Evolutionary conservation across 2,329 filamentous ascomycete species (phyloP).

Genomic region (Cyphellophora europaea): DNA sequence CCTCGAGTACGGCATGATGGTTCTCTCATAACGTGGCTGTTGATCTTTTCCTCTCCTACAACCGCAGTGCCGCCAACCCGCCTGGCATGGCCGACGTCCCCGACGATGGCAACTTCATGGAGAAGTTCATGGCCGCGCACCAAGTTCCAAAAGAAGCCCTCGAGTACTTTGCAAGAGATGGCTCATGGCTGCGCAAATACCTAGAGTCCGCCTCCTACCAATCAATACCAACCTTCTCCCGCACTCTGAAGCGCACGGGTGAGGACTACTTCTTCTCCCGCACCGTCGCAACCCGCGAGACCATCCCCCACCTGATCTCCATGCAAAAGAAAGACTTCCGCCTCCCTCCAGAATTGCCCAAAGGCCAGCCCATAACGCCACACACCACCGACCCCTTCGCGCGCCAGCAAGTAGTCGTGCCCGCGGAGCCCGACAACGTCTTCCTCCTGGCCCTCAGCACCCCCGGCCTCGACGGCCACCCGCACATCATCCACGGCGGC

Average conservation of each 20-base stretch:
- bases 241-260: constrained; percentile 28
- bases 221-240: constrained; percentile 29
- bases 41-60: too few species aligned
- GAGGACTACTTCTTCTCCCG: constrained; percentile 34
- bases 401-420: constrained; percentile 5
- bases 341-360: constrained; percentile 15
- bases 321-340: constrained; percentile 25
- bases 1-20: too few species aligned
- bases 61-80: too few species aligned
- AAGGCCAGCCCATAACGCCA: constrained; percentile 8
- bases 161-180: constrained; percentile 10
- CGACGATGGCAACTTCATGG: constrained; percentile 9
- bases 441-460: constrained; percentile 25
- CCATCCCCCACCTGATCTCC: constrained; percentile 32
- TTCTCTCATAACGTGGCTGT: too few species aligned
- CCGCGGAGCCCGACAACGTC: constrained; percentile 25
- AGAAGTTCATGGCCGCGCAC: constrained; percentile 14
- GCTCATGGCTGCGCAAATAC: constrained; percentile 15
- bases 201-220: constrained; percentile 25
- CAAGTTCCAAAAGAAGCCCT: constrained; percentile 13
- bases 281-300: constrained; percentile 28
- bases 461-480: constrained; percentile 31
- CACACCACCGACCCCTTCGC: neutral
- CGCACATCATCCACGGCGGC: constrained; percentile 30
- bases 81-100: too few species aligned